Base-by-base conservation (phyloP, 2,329 filamentous ascomycete species). In the Fusarium sp. region DNA sequence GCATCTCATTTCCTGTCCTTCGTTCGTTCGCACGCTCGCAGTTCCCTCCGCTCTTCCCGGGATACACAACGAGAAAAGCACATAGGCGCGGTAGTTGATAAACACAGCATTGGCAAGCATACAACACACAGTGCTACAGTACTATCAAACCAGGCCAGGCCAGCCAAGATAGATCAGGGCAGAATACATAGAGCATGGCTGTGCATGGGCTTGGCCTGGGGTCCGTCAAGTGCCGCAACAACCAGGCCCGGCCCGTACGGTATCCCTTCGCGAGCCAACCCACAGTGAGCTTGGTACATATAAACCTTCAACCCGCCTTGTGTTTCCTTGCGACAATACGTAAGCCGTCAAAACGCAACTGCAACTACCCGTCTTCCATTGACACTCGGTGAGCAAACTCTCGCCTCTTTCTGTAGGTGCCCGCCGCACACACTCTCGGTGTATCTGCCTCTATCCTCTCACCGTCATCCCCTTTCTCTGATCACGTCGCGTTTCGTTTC, bases 241-340 rank as follows among this genome's bases (percentile, higher is more conserved):
- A 43, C 57, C 68, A 65, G 67, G 68, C 54, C 65, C 68, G 68
- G 67, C 58, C 68, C 68, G 68, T 44, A 62, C 67, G 54, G 63
- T 47, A 54, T 44, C 15, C 46, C 35, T 65, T 63, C 67, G 49
- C 49, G 58, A 43, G 24, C 57, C 50, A 54, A 53, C 26, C 42
- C 47, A 38, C 38, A 33, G 62, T 39, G 42, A 42, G 23, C 38
- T 49, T 49, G 37, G 50, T 54, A 39, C 50, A 70, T 69, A 70
- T 68, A 65, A 70, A 65, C 63, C 59, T 61, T 69, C 48, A 38
- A 44, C 57, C 63, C 47, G 58, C 68, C 50, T 46, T 24, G 24
- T 65, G 63, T 57, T 63, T 50, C 44, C 46, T 57, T 47, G 24
- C 49, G 33, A 56, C 39, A 52, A 39, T 50, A 47, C 43, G 53